Base-by-base conservation (phyloP, 148 eudicot species). In the Vaccinium corymbosum region DNA sequence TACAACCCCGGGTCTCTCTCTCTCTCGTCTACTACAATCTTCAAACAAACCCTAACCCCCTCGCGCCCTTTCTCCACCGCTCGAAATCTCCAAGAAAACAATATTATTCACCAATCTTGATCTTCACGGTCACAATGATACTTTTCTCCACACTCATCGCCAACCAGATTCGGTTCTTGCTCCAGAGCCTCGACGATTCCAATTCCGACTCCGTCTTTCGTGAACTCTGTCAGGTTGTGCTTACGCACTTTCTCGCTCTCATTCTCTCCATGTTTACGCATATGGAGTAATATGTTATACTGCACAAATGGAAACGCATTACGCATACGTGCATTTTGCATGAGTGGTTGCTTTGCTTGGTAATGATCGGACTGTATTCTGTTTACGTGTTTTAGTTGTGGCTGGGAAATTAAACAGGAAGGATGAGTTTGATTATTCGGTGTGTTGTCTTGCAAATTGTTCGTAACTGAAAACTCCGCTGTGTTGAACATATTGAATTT, bases 171-270 rank as follows among this genome's bases (percentile, higher is more conserved):
- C 42, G 81, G 66, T 78, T 78, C 81, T 78, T 78, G 81, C 64
- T 78, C 46, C 66, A 78, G 81, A 78, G 81, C 81, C 64, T 78
- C 25, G 9, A 78, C 14, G 48, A 78, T 32, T 78, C 81, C 66
- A 55, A 78, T 17, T 55, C 81, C 79, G 79, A 76, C 38, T 76
- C 56, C 13, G 35, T 76, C 57, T 50, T 49, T 50, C 79, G 57
- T 6, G 79, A 76, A 49, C 79, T 76, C 79, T 76, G 51, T 22
- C 57, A 76, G 79, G 79, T 76, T 9, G 29, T 50, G 22, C 25
- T 9, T 50, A 12, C 57, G 5, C 20, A 27, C 10, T 25, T 7
- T 51, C 62, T 51, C 80, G 27, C 80, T 53, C 64, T 53, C 59
- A 12, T 29, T 50, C 59, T 22, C 38, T 50, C 1, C 19, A n/a